A percentile compares a stretch with the other conserved stretches of the same genome.
phyloP scores from a whole-genome alignment of 441 rosid species.

The Syzygium syzygioides region DNA sequence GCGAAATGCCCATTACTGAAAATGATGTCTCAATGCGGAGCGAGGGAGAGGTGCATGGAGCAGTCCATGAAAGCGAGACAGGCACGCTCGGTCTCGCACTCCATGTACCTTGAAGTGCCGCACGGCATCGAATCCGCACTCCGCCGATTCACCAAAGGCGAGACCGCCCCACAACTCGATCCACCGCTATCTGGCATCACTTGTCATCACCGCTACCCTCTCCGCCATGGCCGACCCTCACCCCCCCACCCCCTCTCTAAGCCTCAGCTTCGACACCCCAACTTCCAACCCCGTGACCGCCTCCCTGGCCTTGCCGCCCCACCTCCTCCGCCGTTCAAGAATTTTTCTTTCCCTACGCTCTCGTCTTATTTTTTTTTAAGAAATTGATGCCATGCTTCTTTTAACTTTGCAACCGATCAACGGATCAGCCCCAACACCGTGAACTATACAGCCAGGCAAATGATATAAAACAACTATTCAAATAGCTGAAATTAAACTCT shows the following conservation, averaged over 20 bases:
- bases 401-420: neutral
- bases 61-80: neutral
- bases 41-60: neutral
- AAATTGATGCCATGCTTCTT: neutral
- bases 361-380: neutral
- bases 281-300: neutral
- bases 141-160: neutral
- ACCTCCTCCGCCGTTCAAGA: neutral
- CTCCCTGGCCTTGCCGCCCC: neutral
- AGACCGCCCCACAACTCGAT: neutral
- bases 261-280: neutral
- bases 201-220: accelerated
- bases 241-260: neutral
- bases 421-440: neutral
- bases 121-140: neutral
- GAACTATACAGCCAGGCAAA: neutral
- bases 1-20: neutral
- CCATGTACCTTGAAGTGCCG: neutral
- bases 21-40: neutral
- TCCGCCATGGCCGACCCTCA: neutral
- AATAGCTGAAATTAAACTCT: neutral
- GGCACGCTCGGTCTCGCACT: neutral
- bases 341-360: neutral
- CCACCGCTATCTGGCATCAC: neutral
- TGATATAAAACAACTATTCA: neutral